phyloP scores from a whole-genome alignment of 108 stramenopile species.

The Nitzschia palea region DNA sequence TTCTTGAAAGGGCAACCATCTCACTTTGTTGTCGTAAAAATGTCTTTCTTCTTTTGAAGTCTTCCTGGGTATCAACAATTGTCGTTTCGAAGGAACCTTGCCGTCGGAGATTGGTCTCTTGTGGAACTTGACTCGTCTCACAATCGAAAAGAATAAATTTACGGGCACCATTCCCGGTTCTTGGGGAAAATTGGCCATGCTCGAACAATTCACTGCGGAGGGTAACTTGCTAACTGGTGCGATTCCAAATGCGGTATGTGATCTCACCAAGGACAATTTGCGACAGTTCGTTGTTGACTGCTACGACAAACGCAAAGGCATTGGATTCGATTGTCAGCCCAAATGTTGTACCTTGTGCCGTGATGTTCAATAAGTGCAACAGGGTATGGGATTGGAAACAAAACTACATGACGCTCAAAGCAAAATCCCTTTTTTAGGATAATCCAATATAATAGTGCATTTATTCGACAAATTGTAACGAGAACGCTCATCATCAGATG shows the following conservation, averaged over 20 bases:
- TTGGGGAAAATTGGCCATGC: slow-evolving; percentile 29
- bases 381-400: too few species aligned
- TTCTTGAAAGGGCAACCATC: neutral
- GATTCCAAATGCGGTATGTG: slow-evolving; percentile 39
- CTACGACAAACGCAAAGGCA: slow-evolving; percentile 1
- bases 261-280: slow-evolving; percentile 26
- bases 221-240: slow-evolving; percentile 51
- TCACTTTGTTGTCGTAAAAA: neutral
- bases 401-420: too few species aligned
- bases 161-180: slow-evolving; percentile 31
- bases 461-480: too few species aligned
- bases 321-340: slow-evolving; percentile 39
- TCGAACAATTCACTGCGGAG: slow-evolving; percentile 49
- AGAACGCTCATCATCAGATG: too few species aligned
- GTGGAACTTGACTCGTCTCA: slow-evolving; percentile 43
- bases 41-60: slow-evolving; percentile 1
- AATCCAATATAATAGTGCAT: too few species aligned
- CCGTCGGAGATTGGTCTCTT: slow-evolving; percentile 40
- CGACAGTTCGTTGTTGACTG: slow-evolving; percentile 42
- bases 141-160: slow-evolving; percentile 23
- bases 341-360: slow-evolving; percentile 49
- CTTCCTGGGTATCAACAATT: slow-evolving; percentile 27
- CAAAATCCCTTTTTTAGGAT: too few species aligned
- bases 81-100: slow-evolving; percentile 16
- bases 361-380: slow-evolving; percentile 12